Base-by-base conservation (phyloP, 805 yeast species). In the Spathaspora passalidarum region DNA sequence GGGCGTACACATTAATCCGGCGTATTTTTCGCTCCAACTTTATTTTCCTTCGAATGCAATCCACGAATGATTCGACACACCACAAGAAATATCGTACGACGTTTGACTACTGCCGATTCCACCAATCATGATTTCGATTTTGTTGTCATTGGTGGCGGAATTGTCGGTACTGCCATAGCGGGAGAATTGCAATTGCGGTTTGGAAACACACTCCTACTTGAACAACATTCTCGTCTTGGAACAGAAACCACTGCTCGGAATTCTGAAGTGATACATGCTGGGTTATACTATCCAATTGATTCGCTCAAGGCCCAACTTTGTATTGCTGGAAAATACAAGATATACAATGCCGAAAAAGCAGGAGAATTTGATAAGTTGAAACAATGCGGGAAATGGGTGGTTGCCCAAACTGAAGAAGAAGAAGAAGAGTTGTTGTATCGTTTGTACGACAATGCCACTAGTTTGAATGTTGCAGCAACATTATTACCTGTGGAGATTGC, bases 191-290 rank as follows among this genome's bases (percentile, higher is more conserved):
- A 61, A 47, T 63, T 69, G 42, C 51, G 72, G n/a, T 61, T 72
- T 4, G 76, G 76, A 46, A 66, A 66, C 4, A 89, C 89, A 0
- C 61, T 86, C 1, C 59, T 91, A 8, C 61, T 90, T 2, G 97
- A 90, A 55, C 81, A 85, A 56, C 80, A 89, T 60, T 61, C 65
- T 1, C 70, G 71, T 29, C 60, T 81, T 41, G 97, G 96, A 1
- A 76, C 78, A 53, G 97, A 90, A 56, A 88, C 96, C 0, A 84
- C 95, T 5, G 78, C 92, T n/a, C 71, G 97, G 43, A 90, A 90
- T 68, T 86, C 96, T 1, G 97, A 91, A 58, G 97, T 91, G 20
- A 84, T 90, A 19, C 97, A 90, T 65, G 96, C 96, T 0, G 97
- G 96, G 0, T 56, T 90, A 5, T 91, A 91, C 60, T 86, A 87